phyloP scores from a whole-genome alignment of 2,329 filamentous ascomycete genomes.

The Colletotrichum salicis region DNA sequence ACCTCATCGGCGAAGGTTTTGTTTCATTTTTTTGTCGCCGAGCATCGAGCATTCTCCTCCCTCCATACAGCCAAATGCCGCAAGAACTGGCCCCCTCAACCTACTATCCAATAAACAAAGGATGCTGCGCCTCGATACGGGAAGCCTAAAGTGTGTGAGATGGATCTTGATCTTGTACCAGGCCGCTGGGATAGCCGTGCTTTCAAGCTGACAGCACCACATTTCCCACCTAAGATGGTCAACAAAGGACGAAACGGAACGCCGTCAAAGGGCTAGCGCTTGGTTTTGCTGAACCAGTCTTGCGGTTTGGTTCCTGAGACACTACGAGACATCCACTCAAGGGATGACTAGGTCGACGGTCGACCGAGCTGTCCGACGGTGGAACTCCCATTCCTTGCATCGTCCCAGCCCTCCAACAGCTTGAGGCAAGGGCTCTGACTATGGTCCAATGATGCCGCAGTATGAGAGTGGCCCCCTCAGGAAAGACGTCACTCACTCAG shows the following conservation, averaged over 20 bases:
- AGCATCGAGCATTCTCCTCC: background rate
- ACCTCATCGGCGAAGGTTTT: background rate
- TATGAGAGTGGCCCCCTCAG: background rate
- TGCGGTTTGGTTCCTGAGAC: conserved; percentile 1
- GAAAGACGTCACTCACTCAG: background rate
- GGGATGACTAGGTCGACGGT: background rate
- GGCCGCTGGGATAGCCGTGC: conserved; percentile 7
- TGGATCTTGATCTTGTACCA: conserved; percentile 8
- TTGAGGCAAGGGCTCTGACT: background rate
- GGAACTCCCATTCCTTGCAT: background rate
- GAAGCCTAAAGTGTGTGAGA: background rate
- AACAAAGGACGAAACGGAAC: conserved; percentile 27
- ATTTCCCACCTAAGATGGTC: background rate
- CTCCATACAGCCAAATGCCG: conserved; percentile 7
- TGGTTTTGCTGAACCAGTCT: conserved; percentile 1
- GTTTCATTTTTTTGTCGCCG: background rate
- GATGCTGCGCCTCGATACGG: conserved; percentile 12
- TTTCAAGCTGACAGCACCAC: background rate
- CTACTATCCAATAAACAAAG: conserved; percentile 12
- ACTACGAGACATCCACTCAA: background rate
- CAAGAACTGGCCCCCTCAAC: background rate
- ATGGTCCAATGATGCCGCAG: background rate
- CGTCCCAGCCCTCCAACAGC: background rate
- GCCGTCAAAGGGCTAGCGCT: conserved; percentile 9
- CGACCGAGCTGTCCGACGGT: background rate